Evolutionary conservation across 495 filamentous ascomycete genomes (phyloP).

Genomic region (Astrocystis sublimbata): DNA sequence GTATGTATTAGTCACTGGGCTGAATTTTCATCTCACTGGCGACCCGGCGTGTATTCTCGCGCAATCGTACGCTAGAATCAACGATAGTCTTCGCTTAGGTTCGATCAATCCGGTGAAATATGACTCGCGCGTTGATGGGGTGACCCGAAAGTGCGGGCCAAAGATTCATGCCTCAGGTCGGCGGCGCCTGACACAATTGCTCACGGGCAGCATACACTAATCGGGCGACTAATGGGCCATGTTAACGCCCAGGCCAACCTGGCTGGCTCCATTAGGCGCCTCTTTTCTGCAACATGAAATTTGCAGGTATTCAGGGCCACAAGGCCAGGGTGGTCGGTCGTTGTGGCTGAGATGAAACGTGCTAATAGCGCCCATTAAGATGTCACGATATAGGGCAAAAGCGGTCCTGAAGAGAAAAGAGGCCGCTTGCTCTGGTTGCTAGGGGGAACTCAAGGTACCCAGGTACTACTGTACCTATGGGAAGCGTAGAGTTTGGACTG

Average conservation of each 20-base stretch:
- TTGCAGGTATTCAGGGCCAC: too few relatives aligned
- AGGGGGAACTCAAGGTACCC: too few relatives aligned
- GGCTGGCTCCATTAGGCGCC: conserved; percentile 1
- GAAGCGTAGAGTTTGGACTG: too few relatives aligned
- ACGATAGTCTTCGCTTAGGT: neutral
- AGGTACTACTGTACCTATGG: too few relatives aligned
- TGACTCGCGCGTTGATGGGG: conserved; percentile 1
- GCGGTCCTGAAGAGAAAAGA: neutral
- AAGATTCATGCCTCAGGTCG: conserved; percentile 5
- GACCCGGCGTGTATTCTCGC: neutral
- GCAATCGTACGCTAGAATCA: neutral
- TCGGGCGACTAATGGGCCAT: neutral
- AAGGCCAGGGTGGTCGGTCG: neutral
- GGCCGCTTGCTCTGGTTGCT: too few relatives aligned
- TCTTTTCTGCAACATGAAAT: too few relatives aligned
- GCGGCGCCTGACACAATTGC: neutral
- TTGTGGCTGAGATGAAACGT: conserved; percentile 6
- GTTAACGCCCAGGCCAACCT: neutral
- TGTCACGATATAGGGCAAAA: neutral
- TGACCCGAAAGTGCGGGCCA: too few relatives aligned
- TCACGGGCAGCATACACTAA: neutral
- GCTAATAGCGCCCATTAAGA: neutral
- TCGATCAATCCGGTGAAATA: neutral
- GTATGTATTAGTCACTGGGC: too few relatives aligned
- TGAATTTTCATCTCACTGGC: neutral